phyloP scores from a whole-genome alignment of 495 filamentous ascomycete species.

The Aspergillus campestris region DNA sequence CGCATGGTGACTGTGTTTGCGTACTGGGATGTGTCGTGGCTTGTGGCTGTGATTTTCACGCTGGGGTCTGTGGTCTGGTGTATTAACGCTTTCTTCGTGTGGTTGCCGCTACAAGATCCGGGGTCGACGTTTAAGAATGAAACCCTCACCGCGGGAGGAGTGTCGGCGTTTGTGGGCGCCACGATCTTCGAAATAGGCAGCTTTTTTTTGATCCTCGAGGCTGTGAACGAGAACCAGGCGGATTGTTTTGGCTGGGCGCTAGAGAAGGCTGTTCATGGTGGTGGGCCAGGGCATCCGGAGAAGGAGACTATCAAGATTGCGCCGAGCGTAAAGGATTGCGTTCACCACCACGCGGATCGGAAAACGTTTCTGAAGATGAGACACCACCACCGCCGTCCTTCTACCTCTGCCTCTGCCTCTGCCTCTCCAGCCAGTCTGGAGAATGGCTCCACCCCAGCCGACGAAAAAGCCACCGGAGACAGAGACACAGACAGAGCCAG shows the following conservation, averaged over 20 bases:
- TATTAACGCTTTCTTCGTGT: slow-evolving; percentile 62
- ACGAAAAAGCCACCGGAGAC: neutral
- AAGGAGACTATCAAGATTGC: slow-evolving; percentile 10
- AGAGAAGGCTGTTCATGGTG: slow-evolving; percentile 36
- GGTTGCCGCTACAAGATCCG: slow-evolving; percentile 50
- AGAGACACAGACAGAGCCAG: neutral
- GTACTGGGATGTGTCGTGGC: slow-evolving; percentile 61
- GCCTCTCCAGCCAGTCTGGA: too few relatives aligned
- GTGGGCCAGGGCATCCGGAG: slow-evolving; percentile 5
- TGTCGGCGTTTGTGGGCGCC: slow-evolving; percentile 61
- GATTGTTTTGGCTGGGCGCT: slow-evolving; percentile 69
- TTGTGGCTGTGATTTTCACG: slow-evolving; percentile 58
- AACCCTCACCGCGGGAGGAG: slow-evolving; percentile 43
- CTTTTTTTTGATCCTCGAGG: slow-evolving; percentile 58
- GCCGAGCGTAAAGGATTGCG: slow-evolving; percentile 27
- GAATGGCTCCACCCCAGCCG: slow-evolving; percentile 9
- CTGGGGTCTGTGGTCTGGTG: slow-evolving; percentile 57
- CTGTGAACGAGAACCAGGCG: slow-evolving; percentile 55
- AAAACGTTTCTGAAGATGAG: slow-evolving; percentile 26
- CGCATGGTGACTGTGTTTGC: slow-evolving; percentile 52
- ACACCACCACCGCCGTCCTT: too few relatives aligned
- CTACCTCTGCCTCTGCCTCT: too few relatives aligned
- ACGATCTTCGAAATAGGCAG: slow-evolving; percentile 62
- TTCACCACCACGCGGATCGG: slow-evolving; percentile 50
- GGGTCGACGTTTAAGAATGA: slow-evolving; percentile 48